Percentiles rank a stretch among this genome's conserved stretches.
phyloP scores from a whole-genome alignment of 1,139 yeast species.

The Saccharomycopsis hybrid region DNA sequence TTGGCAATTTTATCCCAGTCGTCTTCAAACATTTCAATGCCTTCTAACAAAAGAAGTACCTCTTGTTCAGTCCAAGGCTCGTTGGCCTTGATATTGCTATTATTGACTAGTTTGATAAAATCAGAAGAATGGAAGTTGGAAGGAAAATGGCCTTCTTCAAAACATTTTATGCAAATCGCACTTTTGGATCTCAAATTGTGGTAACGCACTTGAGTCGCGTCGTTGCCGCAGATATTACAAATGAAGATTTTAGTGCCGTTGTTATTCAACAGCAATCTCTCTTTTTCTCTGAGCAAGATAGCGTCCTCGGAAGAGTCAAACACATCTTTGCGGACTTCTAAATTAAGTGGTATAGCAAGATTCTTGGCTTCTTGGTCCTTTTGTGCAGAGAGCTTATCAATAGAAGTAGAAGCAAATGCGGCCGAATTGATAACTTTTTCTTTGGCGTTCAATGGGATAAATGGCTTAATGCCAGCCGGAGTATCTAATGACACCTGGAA shows the following conservation, averaged over 20 bases:
- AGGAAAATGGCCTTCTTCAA: slow-evolving; percentile 90
- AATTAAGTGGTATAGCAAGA: slow-evolving; percentile 41
- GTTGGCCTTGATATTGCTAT: slow-evolving; percentile 31
- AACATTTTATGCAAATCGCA: slow-evolving; percentile 65
- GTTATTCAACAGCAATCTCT: slow-evolving; percentile 24
- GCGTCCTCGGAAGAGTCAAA: slow-evolving; percentile 72
- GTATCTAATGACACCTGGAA: slow-evolving; percentile 83
- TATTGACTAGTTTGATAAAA: slow-evolving; percentile 64
- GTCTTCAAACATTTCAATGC: slow-evolving; percentile 78
- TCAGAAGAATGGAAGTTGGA: slow-evolving; percentile 84
- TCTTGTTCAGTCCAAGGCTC: slow-evolving; percentile 84
- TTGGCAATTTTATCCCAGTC: slow-evolving; percentile 87
- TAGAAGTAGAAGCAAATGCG: slow-evolving; percentile 15
- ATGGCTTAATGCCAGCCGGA: slow-evolving; percentile 76
- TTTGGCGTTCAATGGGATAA: slow-evolving; percentile 45
- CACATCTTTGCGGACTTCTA: slow-evolving; percentile 63
- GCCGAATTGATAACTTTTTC: slow-evolving; percentile 25
- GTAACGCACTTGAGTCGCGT: slow-evolving; percentile 75
- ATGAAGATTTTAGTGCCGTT: slow-evolving; percentile 45
- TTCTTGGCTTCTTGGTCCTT: slow-evolving; percentile 15
- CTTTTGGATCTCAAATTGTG: slow-evolving; percentile 85
- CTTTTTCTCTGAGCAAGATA: slow-evolving; percentile 47
- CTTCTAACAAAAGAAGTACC: slow-evolving; percentile 75
- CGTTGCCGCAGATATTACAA: slow-evolving; percentile 90
- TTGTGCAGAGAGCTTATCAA: slow-evolving; percentile 15